phyloP scores from a whole-genome alignment of 2,329 filamentous ascomycete genomes.

The Penicillium sp. region DNA sequence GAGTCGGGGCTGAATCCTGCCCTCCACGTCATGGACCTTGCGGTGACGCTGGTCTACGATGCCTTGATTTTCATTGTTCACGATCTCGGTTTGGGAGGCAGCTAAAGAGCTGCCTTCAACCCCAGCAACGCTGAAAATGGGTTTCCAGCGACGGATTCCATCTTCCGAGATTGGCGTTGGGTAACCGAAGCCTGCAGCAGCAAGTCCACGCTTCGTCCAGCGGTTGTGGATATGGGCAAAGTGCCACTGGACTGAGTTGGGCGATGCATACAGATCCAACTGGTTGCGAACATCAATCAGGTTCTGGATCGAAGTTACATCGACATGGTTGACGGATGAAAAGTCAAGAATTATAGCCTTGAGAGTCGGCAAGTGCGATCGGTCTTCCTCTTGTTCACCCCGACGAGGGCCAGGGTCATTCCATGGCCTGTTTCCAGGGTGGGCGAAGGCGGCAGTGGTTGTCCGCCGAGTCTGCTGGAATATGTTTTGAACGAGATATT shows the following conservation, averaged over 20 bases:
- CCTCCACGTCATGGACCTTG: constrained; percentile 38
- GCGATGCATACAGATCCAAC: constrained; percentile 80
- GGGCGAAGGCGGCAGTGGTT: constrained; percentile 67
- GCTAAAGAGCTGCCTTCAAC: constrained; percentile 74
- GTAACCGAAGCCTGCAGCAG: constrained; percentile 85
- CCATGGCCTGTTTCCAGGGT: constrained; percentile 83
- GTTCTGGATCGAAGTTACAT: constrained; percentile 89
- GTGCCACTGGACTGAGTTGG: constrained; percentile 89
- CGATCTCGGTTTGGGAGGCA: constrained; percentile 68
- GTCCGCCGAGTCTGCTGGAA: constrained; percentile 76
- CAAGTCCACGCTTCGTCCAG: constrained; percentile 91
- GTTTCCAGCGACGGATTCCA: constrained; percentile 75
- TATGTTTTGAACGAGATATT: constrained; percentile 72
- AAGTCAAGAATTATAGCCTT: constrained; percentile 92
- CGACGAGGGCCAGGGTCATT: constrained; percentile 82
- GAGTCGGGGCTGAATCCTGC: constrained; percentile 35
- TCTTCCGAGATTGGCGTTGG: constrained; percentile 63
- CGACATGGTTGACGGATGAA: constrained; percentile 89
- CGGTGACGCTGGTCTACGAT: constrained; percentile 36
- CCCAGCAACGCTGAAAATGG: constrained; percentile 91
- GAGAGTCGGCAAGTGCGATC: constrained; percentile 73
- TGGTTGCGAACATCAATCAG: constrained; percentile 95
- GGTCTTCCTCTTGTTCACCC: constrained; percentile 48
- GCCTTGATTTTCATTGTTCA: constrained; percentile 59
- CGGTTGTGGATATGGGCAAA: constrained; percentile 89